Conservation (phyloP, 176 grass and related monocot species). For the Triticum turgidum region DNA sequence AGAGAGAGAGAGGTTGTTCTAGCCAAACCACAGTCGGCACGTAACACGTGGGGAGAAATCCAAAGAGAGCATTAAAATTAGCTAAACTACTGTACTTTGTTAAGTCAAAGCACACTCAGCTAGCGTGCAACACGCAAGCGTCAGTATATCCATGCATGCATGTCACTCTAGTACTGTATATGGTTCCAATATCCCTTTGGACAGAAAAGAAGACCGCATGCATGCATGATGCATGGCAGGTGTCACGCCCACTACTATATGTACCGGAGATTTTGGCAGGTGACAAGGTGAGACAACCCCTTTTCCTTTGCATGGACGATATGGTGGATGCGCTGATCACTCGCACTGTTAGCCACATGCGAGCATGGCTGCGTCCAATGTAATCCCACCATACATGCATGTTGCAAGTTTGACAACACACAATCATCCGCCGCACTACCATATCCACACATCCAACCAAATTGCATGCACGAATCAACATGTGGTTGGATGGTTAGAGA, state of each 20-base stretch:
- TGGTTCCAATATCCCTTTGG: neutral
- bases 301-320: neutral
- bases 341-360: constrained; percentile 21
- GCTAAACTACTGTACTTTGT: neutral
- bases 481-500: too few relatives aligned
- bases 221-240: neutral
- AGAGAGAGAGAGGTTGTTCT: neutral
- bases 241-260: neutral
- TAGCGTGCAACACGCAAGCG: neutral
- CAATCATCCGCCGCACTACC: neutral
- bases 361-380: neutral
- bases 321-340: constrained; percentile 21
- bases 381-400: neutral
- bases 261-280: neutral
- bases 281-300: neutral
- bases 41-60: neutral
- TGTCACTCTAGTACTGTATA: neutral
- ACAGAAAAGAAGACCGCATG: neutral
- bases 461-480: too few relatives aligned
- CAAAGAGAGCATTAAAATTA: neutral
- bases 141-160: neutral
- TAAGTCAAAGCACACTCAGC: neutral
- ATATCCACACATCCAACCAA: too few relatives aligned
- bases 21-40: neutral
- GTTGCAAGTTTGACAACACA: constrained; percentile 6